These are phyloP conservation scores for Candida chilensis DNA, from an alignment of 805 yeast species.

Conservation along the genomic window DNA sequence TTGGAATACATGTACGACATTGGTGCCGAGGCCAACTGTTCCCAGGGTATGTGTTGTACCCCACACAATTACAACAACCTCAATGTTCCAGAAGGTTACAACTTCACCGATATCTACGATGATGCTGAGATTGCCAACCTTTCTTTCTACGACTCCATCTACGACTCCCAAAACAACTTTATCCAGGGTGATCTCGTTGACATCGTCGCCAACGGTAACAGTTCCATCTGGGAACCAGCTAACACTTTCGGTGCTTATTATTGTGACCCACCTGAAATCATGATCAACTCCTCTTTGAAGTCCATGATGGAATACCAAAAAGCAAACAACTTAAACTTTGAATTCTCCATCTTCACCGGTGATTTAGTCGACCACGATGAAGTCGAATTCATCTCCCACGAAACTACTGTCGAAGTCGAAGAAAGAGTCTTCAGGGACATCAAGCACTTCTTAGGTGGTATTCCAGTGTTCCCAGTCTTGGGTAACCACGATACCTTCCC, in stretches of 20 bases:
- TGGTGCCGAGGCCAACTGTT: conserved; percentile 52
- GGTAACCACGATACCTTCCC: conserved; percentile 75
- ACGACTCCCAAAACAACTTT: conserved; percentile 15
- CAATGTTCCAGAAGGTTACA: conserved; percentile 12
- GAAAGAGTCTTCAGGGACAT: conserved; percentile 16
- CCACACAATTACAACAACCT: conserved; percentile 32
- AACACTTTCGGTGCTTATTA: conserved; percentile 50
- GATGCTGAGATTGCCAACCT: conserved; percentile 4
- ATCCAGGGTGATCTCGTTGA: conserved; percentile 14
- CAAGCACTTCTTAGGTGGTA: conserved; percentile 32
- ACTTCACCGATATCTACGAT: conserved; percentile 14
- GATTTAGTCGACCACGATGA: conserved; percentile 67
- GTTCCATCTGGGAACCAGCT: conserved; percentile 39
- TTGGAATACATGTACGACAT: conserved; percentile 43
- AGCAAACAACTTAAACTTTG: conserved; percentile 27
- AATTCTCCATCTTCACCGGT: conserved; percentile 64
- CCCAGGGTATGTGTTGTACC: conserved; percentile 52
- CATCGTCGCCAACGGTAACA: conserved; percentile 11
- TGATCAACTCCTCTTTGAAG: conserved; percentile 49
- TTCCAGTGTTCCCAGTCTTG: conserved; percentile 53
- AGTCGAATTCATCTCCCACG: conserved; percentile 31
- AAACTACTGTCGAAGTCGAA: conserved; percentile 34
- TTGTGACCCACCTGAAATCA: conserved; percentile 59
- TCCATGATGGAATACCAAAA: conserved; percentile 25
- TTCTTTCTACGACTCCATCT: conserved; percentile 11